phyloP scores from a whole-genome alignment of 106 monocot genomes.

The Dactylorhiza incarnata region DNA sequence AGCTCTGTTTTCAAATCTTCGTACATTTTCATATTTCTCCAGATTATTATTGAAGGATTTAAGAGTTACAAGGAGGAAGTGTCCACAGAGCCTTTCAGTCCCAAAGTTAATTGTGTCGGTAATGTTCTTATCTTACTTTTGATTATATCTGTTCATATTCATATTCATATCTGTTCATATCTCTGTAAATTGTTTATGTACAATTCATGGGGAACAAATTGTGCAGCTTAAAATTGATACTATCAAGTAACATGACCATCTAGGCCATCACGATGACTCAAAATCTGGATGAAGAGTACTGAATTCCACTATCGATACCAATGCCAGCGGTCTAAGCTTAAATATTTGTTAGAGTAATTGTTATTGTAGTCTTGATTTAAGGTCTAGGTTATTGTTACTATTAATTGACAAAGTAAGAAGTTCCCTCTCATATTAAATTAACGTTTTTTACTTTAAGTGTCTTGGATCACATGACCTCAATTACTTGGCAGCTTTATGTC shows the following conservation, averaged over 20 bases:
- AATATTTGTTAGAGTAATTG: not conserved
- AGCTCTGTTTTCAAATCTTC: not conserved
- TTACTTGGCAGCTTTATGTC: too few species aligned
- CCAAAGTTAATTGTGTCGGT: slow-evolving; percentile 95
- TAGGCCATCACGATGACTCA: not conserved
- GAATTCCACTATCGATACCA: not conserved
- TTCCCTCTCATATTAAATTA: too few species aligned
- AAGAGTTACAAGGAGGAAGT: slow-evolving; percentile 97
- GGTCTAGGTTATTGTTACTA: too few species aligned
- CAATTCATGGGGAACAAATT: not conserved
- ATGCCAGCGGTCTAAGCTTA: not conserved
- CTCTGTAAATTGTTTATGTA: not conserved
- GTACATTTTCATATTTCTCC: not conserved
- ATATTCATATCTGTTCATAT: too few species aligned
- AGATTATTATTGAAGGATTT: slow-evolving; percentile 95
- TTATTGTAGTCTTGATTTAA: not conserved
- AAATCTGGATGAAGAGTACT: not conserved
- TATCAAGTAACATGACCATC: not conserved
- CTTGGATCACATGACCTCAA: too few species aligned
- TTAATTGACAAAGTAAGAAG: too few species aligned
- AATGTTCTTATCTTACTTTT: slow-evolving; percentile 12
- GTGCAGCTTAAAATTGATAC: not conserved
- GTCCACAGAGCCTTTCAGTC: slow-evolving; percentile 85
- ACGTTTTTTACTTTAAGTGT: too few species aligned
- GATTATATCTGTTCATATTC: not conserved